Conservation (phyloP, 148 eudicot genomes). For the Arbutus unedo region DNA sequence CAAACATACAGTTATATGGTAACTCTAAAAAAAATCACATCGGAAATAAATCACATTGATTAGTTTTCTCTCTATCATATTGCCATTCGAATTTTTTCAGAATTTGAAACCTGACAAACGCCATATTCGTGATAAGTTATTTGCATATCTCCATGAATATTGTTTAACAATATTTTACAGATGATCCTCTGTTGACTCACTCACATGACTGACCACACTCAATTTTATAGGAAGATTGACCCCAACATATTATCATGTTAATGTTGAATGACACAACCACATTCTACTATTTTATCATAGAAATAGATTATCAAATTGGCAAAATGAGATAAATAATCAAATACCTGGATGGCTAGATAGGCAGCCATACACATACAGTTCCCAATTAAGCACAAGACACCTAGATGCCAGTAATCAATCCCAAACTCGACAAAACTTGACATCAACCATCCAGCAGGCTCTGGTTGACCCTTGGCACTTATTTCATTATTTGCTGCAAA, state of each 20-base stretch:
- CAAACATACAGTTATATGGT: background rate
- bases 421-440: constrained; percentile 54
- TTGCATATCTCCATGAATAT: background rate
- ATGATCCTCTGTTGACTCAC: background rate
- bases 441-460: constrained; percentile 72
- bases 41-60: background rate
- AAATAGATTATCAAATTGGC: background rate
- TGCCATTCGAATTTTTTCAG: background rate
- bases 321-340: background rate
- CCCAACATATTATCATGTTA: background rate
- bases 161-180: background rate
- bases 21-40: background rate
- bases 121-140: background rate
- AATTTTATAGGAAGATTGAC: background rate
- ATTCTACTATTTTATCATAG: background rate
- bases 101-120: background rate
- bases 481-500: constrained; percentile 42
- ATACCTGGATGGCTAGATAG: constrained; percentile 89
- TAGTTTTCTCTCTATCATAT: background rate
- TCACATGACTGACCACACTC: background rate
- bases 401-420: constrained; percentile 75
- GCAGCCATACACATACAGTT: constrained; percentile 97
- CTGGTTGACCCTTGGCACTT: constrained; percentile 73
- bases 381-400: constrained; percentile 83
- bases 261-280: background rate